A percentile compares a stretch with the other conserved stretches of the same genome.
phyloP scores from a whole-genome alignment of 148 eudicot genomes.

The Euryodendron excelsum region DNA sequence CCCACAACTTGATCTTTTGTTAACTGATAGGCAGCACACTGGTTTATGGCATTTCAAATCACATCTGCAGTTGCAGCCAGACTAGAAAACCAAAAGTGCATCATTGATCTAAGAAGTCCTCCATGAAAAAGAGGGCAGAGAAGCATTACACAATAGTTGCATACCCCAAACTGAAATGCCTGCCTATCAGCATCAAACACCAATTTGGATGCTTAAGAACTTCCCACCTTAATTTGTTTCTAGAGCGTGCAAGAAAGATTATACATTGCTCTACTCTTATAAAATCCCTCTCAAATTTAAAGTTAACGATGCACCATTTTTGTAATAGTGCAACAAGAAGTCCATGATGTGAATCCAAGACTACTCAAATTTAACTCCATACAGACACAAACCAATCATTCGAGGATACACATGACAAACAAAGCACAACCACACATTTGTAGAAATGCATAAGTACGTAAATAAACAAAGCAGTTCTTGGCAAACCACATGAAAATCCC shows the following conservation, averaged over 20 bases:
- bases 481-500: no score
- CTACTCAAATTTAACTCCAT: neutral
- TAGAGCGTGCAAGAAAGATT: no score
- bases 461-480: no score
- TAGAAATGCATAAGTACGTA: no score
- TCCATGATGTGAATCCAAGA: neutral
- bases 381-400: neutral
- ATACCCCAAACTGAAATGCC: neutral
- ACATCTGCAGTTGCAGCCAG: neutral
- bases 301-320: neutral
- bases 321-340: neutral
- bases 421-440: neutral
- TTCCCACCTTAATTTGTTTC: neutral
- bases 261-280: no score
- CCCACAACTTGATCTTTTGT: neutral
- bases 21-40: neutral
- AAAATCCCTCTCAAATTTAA: neutral
- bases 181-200: neutral
- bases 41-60: neutral
- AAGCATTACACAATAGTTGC: neutral
- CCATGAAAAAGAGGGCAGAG: neutral
- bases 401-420: neutral
- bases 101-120: neutral
- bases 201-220: constrained; percentile 4
- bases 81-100: neutral